Evolutionary conservation across 768 basidiomycete genomes (phyloP), one percentile per base, ranked within the genome.

Genomic region (Lyophyllum shimeji): DNA sequence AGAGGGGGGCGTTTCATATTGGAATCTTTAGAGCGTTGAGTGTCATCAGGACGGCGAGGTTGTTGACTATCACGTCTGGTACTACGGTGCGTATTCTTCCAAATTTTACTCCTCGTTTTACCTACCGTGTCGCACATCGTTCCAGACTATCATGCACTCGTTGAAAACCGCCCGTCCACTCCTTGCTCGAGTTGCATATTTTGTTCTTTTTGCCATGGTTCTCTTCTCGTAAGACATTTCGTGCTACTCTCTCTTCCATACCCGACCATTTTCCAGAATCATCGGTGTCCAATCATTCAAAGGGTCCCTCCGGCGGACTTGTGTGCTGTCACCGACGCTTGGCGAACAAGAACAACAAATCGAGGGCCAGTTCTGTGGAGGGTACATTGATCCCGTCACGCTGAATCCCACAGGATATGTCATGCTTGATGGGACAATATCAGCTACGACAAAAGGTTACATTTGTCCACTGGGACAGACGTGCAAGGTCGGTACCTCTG

Each of bases 241-340:
- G 25, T 18, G n/a, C 34, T 17, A 5, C 21, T 21, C 54, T 34
- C 3, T 31, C 48, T 47, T 57, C 21, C 8, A 25, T 24, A 24
- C 20, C 39, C 34, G 31, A 46, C 39, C 29, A n/a, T 40, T 11
- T 24, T 1, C 29, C 1, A 90, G 92, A 3, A 90, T 98, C 65
- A 90, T 97, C 55, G 95, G 96, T n/a, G 83, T 97, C 1, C 93
- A 98, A 63, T 84, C 91, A 0, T 99, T 99, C 77, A 85, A 87
- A 55, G 94, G 93, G 0, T 95, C 93, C 1, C 76, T 90, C 40
- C 77, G 86, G 17, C 81, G 89, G 7, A 78, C 76, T 1, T 91
- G 89, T 62, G 74, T 79, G 46, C 73, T 90, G 39, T 62, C 68
- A 17, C 77, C 86, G 2, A 78, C 76, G 1, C 71, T 81, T 1